phyloP scores from a whole-genome alignment of 2,329 filamentous ascomycete species.

The Claviceps sp. region DNA sequence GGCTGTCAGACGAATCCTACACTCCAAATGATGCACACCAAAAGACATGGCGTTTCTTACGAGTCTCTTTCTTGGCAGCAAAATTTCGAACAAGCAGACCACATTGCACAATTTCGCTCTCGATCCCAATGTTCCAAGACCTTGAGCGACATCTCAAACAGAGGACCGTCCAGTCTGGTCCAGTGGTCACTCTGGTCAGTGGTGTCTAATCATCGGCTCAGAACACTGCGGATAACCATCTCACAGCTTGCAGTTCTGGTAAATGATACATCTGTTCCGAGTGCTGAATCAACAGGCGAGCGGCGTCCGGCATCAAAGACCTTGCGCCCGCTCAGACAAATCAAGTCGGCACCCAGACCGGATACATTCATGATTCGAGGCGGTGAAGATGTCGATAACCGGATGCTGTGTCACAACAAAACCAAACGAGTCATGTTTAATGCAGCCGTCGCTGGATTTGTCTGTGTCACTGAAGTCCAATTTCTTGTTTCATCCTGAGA shows the following conservation, averaged over 20 bases:
- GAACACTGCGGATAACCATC: not conserved
- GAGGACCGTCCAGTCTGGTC: not conserved
- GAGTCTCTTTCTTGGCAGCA: not conserved
- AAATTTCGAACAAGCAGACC: not conserved
- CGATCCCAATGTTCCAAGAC: not conserved
- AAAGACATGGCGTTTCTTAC: no score
- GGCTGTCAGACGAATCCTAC: no score
- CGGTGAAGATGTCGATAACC: slow-evolving; percentile 6
- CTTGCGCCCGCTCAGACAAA: not conserved
- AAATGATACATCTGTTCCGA: not conserved
- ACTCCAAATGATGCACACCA: no score
- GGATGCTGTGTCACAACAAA: slow-evolving; percentile 3
- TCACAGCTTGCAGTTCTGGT: not conserved
- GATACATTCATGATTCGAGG: not conserved
- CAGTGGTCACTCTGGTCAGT: no score
- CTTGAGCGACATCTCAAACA: not conserved
- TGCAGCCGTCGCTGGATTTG: not conserved
- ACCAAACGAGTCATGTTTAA: not conserved
- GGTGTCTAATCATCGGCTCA: not conserved
- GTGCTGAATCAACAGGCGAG: slow-evolving; percentile 2
- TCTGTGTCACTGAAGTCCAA: not conserved
- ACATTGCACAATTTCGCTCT: no score
- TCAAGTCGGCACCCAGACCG: slow-evolving; percentile 1
- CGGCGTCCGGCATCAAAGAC: not conserved
- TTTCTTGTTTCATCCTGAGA: not conserved